Evolutionary conservation across 805 yeast genomes (phyloP), one percentile per base, ranked within the genome.

Genomic region (Scheffersomyces spartinae): DNA sequence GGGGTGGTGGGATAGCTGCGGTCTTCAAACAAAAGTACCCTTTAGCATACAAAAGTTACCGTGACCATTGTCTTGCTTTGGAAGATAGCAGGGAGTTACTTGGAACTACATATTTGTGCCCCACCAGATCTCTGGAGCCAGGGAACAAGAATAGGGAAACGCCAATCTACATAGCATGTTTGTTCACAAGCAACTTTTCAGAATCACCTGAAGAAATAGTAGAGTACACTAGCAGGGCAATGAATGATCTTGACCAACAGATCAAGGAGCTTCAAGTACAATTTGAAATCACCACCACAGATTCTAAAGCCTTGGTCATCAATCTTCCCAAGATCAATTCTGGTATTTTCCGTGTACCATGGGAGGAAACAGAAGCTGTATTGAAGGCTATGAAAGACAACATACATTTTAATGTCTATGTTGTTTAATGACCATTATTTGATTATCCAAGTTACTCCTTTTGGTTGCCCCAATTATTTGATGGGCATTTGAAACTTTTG

Each of bases 1-100:
- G 94, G 94, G 91, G 91, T 4, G 88, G 82, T 3, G 95, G 94
- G 0, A 68, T 83, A 2, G 94, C 94, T 0, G 58, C 57, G 3
- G 66, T 52, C 14, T 70, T 83, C 40, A 66, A 61, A 13, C 27
- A 38, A 10, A 47, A 54, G 23, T 82, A 63, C 45, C 85, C 83
- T 2, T 40, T 55, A 2, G 68, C 88, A 4, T 78, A 68, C 38
- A 35, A 44, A 23, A 34, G 39, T 4, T 80, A 83, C 39, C 35
- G 43, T 9, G 37, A 47, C 2, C 56, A 61, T 36, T 74, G 81
- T 42, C 24, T 30, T 5, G 23, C 39, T 6, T 33, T 35, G 15
- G 24, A 34, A 17, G 32, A 38, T 7, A 39, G 39, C 28, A 19
- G 36, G 0, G 36, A 44, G 9, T 52, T 75, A 7, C 38, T 79